Percentiles rank a stretch among this genome's conserved stretches.
Conservation (phyloP, 176 grass and related monocot genomes). For the Oryza glaberrima region DNA sequence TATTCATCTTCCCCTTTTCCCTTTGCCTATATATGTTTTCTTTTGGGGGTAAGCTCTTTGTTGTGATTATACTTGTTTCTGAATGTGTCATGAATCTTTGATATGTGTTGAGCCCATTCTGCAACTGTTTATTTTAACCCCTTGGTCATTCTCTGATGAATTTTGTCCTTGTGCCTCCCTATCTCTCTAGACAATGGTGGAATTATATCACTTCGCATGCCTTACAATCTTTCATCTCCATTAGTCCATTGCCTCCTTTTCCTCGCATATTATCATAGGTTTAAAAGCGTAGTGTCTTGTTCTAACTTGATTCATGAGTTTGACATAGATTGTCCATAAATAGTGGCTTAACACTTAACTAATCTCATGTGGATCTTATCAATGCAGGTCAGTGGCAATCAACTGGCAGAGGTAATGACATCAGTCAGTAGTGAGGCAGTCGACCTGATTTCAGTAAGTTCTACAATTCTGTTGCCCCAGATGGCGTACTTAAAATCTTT, state of each 20-base stretch:
- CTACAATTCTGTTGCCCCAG: constrained; percentile 11
- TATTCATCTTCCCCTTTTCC: constrained; percentile 4
- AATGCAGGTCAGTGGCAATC: constrained; percentile 59
- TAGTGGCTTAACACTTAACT: constrained; percentile 13
- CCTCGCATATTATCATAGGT: neutral
- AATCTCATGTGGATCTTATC: constrained; percentile 6
- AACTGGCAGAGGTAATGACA: constrained; percentile 68
- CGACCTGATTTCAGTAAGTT: constrained; percentile 79
- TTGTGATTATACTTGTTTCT: constrained; percentile 3
- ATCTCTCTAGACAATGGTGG: constrained; percentile 2
- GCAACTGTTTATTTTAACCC: neutral
- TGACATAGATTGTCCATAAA: neutral
- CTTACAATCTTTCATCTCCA: neutral
- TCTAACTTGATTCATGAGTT: constrained; percentile 14
- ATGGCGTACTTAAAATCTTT: constrained; percentile 3
- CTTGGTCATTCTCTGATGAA: constrained; percentile 16
- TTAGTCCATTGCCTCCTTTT: neutral
- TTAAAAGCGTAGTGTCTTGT: constrained; percentile 18
- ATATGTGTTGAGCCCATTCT: neutral
- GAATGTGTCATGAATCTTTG: constrained; percentile 13
- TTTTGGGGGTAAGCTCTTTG: constrained; percentile 15
- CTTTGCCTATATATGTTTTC: constrained; percentile 1
- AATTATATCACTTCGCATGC: constrained; percentile 18
- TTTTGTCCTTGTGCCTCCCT: constrained; percentile 1
- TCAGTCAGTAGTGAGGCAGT: constrained; percentile 75